Conservation (phyloP, 208 protist genomes). For the Crithidia thermophila region DNA sequence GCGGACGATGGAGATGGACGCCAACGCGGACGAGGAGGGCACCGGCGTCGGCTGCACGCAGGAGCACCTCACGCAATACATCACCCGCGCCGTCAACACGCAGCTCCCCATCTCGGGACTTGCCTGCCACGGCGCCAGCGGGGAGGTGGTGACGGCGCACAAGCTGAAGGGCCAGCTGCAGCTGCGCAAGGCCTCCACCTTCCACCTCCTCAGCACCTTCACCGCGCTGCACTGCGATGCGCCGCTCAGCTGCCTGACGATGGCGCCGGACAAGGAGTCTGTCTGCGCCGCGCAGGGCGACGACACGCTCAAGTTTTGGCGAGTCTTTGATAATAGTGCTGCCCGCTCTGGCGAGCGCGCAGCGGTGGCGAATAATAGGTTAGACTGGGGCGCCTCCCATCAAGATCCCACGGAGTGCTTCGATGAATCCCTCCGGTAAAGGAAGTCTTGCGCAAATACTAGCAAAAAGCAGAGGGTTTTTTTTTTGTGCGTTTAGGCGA, state of each 20-base stretch:
- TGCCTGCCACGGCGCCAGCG: slow-evolving; percentile 35
- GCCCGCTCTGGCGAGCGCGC: slow-evolving; percentile 1
- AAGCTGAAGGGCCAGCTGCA: slow-evolving; percentile 69
- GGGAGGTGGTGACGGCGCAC: slow-evolving; percentile 69
- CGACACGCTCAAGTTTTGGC: slow-evolving; percentile 88
- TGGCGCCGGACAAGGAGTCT: slow-evolving; percentile 63
- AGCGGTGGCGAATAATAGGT: not conserved
- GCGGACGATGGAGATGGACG: slow-evolving; percentile 27
- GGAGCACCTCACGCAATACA: slow-evolving; percentile 31
- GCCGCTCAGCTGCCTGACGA: slow-evolving; percentile 57
- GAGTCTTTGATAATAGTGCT: slow-evolving; percentile 49
- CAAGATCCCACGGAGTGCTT: slow-evolving; percentile 1
- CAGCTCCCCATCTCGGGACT: slow-evolving; percentile 68
- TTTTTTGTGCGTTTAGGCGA: not conserved
- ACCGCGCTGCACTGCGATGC: slow-evolving; percentile 53
- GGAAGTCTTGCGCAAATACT: not conserved
- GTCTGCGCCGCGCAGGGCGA: slow-evolving; percentile 79
- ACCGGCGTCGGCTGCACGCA: not conserved
- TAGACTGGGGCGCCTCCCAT: slow-evolving; percentile 9
- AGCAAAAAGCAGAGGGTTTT: not conserved
- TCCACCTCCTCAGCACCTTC: slow-evolving; percentile 70
- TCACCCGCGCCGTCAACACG: slow-evolving; percentile 65
- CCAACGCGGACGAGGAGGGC: slow-evolving; percentile 20
- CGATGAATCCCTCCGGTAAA: slow-evolving; percentile 15
- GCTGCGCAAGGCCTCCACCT: slow-evolving; percentile 59